These are phyloP conservation scores for Eucalyptus guilfoylei DNA, from an alignment of 345 rosid genomes.

Conservation along the genomic window DNA sequence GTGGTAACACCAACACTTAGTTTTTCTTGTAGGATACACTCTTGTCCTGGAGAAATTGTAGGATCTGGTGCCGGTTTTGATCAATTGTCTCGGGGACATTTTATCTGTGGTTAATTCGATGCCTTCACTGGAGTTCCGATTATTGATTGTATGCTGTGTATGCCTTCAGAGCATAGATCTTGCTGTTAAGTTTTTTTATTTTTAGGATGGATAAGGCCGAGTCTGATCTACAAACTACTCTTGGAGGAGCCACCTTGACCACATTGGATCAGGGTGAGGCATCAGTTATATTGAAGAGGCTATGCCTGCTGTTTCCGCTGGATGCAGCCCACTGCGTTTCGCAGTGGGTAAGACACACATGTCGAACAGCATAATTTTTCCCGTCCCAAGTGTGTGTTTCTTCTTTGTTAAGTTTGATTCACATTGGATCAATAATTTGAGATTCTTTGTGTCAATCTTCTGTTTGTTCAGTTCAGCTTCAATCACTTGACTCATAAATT, in stretches of 20 bases:
- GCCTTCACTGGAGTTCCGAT: constrained; percentile 29
- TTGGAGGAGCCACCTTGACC: constrained; percentile 12
- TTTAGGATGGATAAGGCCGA: constrained; percentile 8
- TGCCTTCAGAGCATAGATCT: constrained; percentile 56
- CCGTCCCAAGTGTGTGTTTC: not conserved
- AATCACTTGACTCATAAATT: not conserved
- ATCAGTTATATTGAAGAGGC: constrained; percentile 39
- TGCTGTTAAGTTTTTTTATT: constrained; percentile 32
- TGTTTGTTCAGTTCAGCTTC: not conserved
- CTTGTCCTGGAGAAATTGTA: constrained; percentile 32
- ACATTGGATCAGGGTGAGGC: constrained; percentile 31
- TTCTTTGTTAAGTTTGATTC: not conserved
- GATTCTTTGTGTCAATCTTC: not conserved
- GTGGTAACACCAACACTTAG: not conserved
- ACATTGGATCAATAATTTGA: not conserved
- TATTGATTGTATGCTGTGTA: constrained; percentile 45
- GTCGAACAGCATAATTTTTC: not conserved
- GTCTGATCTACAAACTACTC: constrained; percentile 1
- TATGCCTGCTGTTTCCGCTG: constrained; percentile 49
- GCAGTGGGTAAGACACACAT: constrained; percentile 28
- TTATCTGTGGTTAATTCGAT: constrained; percentile 32
- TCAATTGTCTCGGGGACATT: constrained; percentile 63
- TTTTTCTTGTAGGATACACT: constrained; percentile 28
- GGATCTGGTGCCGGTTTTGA: constrained; percentile 59
- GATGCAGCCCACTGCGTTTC: constrained; percentile 25